These are phyloP conservation scores for Ophiognomonia clavigignenti-juglandacearum DNA, from an alignment of 2,329 filamentous ascomycete species.

Conservation along the genomic window DNA sequence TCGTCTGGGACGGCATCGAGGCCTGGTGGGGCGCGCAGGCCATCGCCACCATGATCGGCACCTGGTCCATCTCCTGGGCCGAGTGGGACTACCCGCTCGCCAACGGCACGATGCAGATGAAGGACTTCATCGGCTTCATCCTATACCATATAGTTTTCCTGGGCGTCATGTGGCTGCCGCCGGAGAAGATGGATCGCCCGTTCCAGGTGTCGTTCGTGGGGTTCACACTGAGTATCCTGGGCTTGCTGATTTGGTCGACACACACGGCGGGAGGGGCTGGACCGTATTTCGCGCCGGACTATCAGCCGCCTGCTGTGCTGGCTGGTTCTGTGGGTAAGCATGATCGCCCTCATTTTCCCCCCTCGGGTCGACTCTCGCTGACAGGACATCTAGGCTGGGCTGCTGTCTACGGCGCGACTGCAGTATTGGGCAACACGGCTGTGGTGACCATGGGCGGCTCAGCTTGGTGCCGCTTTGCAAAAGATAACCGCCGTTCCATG, in stretches of 20 bases:
- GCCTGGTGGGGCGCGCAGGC: constrained; percentile 10
- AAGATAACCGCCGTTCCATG: constrained; percentile 5
- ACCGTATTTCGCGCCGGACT: constrained; percentile 2
- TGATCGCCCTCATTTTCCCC: neutral
- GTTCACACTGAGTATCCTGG: constrained; percentile 2
- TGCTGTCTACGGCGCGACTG: constrained; percentile 5
- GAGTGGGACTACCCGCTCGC: constrained; percentile 2
- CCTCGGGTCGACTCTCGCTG: neutral
- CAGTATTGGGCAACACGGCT: constrained; percentile 6
- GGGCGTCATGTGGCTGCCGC: constrained; percentile 9
- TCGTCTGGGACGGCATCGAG: constrained; percentile 9
- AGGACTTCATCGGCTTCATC: constrained; percentile 10
- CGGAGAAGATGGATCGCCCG: constrained; percentile 6
- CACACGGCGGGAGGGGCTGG: constrained; percentile 4
- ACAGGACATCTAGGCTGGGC: constrained; percentile 5
- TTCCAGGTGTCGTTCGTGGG: constrained; percentile 7
- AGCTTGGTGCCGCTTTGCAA: constrained; percentile 7
- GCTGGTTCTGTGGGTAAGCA: constrained; percentile 8
- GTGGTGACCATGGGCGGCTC: constrained; percentile 9
- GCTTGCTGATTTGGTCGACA: constrained; percentile 8
- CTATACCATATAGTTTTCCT: constrained; percentile 5
- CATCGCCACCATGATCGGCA: constrained; percentile 8
- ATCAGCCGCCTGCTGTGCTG: constrained; percentile 4
- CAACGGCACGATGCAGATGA: constrained; percentile 7
- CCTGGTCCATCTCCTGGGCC: constrained; percentile 4